phyloP scores from a whole-genome alignment of 441 rosid genomes.

The Cnidoscolus chayamansa region DNA sequence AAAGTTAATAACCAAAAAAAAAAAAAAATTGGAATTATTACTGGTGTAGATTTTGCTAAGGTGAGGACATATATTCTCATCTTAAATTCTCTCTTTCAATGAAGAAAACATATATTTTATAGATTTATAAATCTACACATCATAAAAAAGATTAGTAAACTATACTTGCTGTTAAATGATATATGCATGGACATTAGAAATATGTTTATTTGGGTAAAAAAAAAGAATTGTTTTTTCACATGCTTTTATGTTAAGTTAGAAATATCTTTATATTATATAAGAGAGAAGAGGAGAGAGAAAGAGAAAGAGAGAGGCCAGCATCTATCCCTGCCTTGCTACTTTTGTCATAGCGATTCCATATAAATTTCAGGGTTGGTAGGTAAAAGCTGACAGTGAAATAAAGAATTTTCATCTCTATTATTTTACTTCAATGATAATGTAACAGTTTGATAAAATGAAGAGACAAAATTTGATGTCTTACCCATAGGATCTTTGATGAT shows the following conservation, averaged over 20 bases:
- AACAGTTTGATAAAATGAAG: background rate
- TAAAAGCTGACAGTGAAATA: no score
- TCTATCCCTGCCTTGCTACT: no score
- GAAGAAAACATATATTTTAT: background rate
- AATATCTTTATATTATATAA: no score
- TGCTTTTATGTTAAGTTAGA: background rate
- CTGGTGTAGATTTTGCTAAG: background rate
- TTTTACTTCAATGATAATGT: background rate
- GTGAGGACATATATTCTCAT: background rate
- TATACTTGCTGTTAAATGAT: background rate
- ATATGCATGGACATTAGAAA: background rate
- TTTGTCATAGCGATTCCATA: no score
- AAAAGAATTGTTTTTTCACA: background rate
- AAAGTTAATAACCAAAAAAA: background rate
- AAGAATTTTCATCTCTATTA: background rate
- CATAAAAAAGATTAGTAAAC: background rate
- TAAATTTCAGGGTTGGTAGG: no score
- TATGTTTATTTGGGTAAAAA: background rate
- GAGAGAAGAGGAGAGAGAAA: no score
- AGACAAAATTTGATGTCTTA: conserved; percentile 34
- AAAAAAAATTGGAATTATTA: no score
- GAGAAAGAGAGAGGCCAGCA: no score
- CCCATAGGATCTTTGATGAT: conserved; percentile 99
- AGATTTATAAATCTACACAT: background rate
- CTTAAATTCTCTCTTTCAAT: background rate